Evolutionary conservation across 345 rosid species (phyloP).

Genomic region (Erodium maritimum): DNA sequence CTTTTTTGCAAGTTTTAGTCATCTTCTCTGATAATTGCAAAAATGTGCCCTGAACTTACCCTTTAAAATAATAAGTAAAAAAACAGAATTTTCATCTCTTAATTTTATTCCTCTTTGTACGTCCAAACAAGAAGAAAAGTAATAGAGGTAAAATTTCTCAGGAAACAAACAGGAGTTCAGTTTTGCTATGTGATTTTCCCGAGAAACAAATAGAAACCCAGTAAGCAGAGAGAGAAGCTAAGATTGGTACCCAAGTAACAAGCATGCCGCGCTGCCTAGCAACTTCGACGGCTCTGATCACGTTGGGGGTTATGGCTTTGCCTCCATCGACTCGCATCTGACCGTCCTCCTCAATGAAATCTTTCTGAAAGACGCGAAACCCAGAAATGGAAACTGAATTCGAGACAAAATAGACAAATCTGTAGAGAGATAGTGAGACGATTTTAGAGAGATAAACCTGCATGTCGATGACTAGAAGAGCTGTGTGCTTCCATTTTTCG

Average conservation of each 20-base stretch:
- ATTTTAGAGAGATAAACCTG: constrained; percentile 36
- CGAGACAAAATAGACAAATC: not conserved
- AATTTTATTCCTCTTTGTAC: too few relatives aligned
- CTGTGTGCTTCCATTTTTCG: constrained; percentile 50
- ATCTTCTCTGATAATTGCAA: not conserved
- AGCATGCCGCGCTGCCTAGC: constrained; percentile 70
- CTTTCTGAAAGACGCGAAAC: constrained; percentile 34
- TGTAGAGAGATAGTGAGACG: not conserved
- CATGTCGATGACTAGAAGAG: constrained; percentile 89
- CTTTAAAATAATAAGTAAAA: too few relatives aligned
- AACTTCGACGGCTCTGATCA: constrained; percentile 47
- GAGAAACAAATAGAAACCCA: constrained; percentile 9
- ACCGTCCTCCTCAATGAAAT: constrained; percentile 47
- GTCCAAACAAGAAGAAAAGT: too few relatives aligned
- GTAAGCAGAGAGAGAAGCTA: not conserved
- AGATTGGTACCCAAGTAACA: constrained; percentile 56
- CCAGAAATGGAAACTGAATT: not conserved
- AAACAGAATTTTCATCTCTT: too few relatives aligned
- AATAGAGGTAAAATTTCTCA: too few relatives aligned
- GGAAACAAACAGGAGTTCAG: not conserved
- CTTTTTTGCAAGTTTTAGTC: too few relatives aligned
- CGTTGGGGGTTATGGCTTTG: constrained; percentile 53
- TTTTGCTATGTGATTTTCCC: not conserved
- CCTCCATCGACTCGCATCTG: constrained; percentile 50
- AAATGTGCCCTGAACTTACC: too few relatives aligned